Evolutionary conservation across 768 basidiomycete species (phyloP), one percentile per base, ranked within the genome.

Genomic region (Glaciozyma martinii): DNA sequence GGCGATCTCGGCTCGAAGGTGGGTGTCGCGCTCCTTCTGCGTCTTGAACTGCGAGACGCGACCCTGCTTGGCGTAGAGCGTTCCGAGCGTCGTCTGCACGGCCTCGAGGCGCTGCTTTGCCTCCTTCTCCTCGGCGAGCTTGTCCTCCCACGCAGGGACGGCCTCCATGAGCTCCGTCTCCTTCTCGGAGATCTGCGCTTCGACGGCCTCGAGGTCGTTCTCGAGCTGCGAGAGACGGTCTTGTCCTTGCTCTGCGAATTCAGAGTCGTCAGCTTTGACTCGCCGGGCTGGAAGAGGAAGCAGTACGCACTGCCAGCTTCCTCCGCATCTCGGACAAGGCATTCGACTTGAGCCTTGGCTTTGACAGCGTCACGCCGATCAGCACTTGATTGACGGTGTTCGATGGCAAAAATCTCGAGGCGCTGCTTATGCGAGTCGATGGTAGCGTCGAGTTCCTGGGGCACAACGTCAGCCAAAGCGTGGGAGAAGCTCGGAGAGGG

Each of bases 321-420:
- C 19, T 81, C 82, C 33, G 93, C 81, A 74, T 98, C 95, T 7
- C 81, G 81, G 50, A 98, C 81, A 25, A 83, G 80, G 71, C 92
- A 94, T 71, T 90, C 85, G 25, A 97, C 79, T 73, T 95, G 89
- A 3, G 92, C 94, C 29, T 86, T 83, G 0, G 86, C 80, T 30
- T 89, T 85, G 52, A 91, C 81, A 49, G 92, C 84, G 72, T 98
- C 94, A 3, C 86, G 86, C 59, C 95, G 81, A 74, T 99, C 94
- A 21, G 82, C 77, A 70, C 89, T 88, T 3, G 85, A 82, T 59
- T 92, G 89, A 67, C 85, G 81, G 23, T 88, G 86, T 3, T 85
- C 83, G 40, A 87, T 78, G 15, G 79, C 78, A 59, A 87, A 80
- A 7, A 88, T 85, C n/a, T 88, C 85, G 6, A 88, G 79, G 9